A percentile compares a stretch with the other conserved stretches of the same genome.
These are phyloP conservation scores for Ustilago shanxiensis DNA, from an alignment of 1,284 basidiomycete species.

Conservation along the genomic window DNA sequence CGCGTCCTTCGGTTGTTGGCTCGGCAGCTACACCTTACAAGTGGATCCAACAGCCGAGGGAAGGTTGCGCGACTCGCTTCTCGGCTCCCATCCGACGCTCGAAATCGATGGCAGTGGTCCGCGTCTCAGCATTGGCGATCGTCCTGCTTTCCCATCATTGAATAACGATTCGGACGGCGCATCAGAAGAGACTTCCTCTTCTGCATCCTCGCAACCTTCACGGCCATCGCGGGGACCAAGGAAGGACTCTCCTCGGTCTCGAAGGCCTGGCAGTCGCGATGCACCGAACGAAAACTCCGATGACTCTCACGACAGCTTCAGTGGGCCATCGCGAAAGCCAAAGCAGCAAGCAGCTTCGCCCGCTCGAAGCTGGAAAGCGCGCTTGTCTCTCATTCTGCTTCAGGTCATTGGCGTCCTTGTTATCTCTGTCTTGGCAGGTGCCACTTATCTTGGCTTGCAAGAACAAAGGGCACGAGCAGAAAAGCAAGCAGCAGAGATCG, in stretches of 20 bases:
- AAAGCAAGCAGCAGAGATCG: conserved; percentile 46
- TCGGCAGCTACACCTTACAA: conserved; percentile 55
- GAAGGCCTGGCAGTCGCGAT: conserved; percentile 28
- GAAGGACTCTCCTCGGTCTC: conserved; percentile 11
- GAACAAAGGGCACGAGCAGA: conserved; percentile 48
- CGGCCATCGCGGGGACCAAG: conserved; percentile 4
- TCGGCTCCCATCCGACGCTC: conserved; percentile 36
- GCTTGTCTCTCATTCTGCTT: conserved; percentile 33
- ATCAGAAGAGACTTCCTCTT: conserved; percentile 9
- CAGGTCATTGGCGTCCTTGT: conserved; percentile 52
- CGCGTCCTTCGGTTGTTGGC: conserved; percentile 59
- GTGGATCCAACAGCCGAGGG: conserved; percentile 45
- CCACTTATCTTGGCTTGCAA: conserved; percentile 54
- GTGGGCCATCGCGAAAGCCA: conserved; percentile 10
- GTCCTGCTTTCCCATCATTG: conserved; percentile 30
- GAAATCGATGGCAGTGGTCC: conserved; percentile 45
- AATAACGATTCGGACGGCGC: conserved; percentile 15
- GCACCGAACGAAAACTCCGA: background rate
- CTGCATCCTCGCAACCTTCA: conserved; percentile 29
- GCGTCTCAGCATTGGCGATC: conserved; percentile 36
- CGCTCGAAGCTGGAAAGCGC: conserved; percentile 36
- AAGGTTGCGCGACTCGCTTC: conserved; percentile 36
- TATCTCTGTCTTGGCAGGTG: conserved; percentile 46
- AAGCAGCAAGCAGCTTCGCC: conserved; percentile 12
- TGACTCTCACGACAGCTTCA: background rate